phyloP scores from a whole-genome alignment of 1,284 basidiomycete genomes.

The Fistulina hepatica region DNA sequence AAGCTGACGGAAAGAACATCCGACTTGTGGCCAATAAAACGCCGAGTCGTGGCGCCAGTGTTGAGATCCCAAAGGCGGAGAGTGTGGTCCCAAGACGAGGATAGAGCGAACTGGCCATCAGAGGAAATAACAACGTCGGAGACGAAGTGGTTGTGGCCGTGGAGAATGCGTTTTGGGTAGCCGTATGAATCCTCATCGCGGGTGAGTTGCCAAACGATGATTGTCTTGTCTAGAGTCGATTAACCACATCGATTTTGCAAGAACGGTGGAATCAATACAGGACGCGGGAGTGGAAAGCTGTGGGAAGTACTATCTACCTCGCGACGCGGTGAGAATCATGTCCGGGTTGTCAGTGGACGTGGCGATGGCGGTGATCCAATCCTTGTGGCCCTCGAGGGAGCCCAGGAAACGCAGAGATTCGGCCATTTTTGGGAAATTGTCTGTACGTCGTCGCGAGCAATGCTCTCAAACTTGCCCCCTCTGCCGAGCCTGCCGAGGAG shows the following conservation, averaged over 20 bases:
- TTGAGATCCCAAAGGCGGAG: slow-evolving; percentile 99
- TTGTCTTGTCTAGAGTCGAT: slow-evolving; percentile 81
- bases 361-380: slow-evolving; percentile 95
- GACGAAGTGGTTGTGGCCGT: slow-evolving; percentile 99
- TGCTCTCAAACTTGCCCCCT: slow-evolving; percentile 9
- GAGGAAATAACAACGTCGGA: slow-evolving; percentile 98
- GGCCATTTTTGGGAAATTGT: slow-evolving; percentile 48
- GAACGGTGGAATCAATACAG: too few species aligned
- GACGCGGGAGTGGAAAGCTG: slow-evolving; percentile 16
- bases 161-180: slow-evolving; percentile 94
- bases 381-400: slow-evolving; percentile 89
- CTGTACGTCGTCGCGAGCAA: slow-evolving; percentile 22
- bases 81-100: slow-evolving; percentile 99
- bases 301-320: slow-evolving; percentile 51
- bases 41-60: slow-evolving; percentile 87
- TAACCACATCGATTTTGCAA: too few species aligned
- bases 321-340: slow-evolving; percentile 93
- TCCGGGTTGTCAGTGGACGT: slow-evolving; percentile 96
- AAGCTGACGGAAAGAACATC: slow-evolving; percentile 98
- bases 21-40: slow-evolving; percentile 97
- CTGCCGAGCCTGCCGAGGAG: too few species aligned
- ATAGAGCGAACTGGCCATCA: slow-evolving; percentile 98
- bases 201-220: slow-evolving; percentile 99
- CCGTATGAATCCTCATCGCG: slow-evolving; percentile 91
- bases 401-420: slow-evolving; percentile 90